Percentiles rank a stretch among this genome's conserved stretches.
Conservation (phyloP, 1,284 basidiomycete species). For the Tremellales sp. region DNA sequence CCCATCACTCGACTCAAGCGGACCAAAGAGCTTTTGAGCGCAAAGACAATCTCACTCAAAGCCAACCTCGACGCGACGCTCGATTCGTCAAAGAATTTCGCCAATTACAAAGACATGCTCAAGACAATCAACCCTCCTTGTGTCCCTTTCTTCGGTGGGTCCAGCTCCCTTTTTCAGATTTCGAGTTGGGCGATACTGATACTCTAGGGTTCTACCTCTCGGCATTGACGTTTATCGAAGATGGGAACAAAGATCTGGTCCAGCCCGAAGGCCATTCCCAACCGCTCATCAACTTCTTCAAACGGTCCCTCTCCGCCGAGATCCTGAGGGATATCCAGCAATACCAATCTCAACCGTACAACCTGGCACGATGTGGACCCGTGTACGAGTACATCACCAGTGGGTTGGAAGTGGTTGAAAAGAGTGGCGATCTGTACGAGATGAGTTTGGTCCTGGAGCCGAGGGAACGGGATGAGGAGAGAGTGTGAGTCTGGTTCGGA, state of each 20-base stretch:
- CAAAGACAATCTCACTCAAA: conserved; percentile 49
- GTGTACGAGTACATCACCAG: conserved; percentile 75
- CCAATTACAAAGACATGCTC: conserved; percentile 81
- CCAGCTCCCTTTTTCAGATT: not conserved
- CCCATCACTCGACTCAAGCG: conserved; percentile 87
- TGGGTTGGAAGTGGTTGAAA: conserved; percentile 64
- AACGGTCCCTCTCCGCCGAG: conserved; percentile 87
- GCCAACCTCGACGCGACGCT: conserved; percentile 74
- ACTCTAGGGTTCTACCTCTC: conserved; percentile 90
- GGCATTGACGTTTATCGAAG: conserved; percentile 93
- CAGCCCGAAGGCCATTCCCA: not conserved
- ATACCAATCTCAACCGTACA: conserved; percentile 88
- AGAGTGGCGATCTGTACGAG: conserved; percentile 74
- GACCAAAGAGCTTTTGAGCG: conserved; percentile 63
- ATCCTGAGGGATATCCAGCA: conserved; percentile 94
- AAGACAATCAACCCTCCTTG: conserved; percentile 86
- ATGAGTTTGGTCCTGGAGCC: conserved; percentile 83
- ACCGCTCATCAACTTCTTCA: conserved; percentile 86
- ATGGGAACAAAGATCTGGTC: conserved; percentile 79
- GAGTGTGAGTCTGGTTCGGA: conserved; percentile 24
- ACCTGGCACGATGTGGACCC: conserved; percentile 65
- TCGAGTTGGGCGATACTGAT: not conserved
- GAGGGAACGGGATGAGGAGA: conserved; percentile 68
- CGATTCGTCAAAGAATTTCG: conserved; percentile 88
- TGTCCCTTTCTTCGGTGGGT: conserved; percentile 91